These are phyloP conservation scores for Chlamydomonas sp. DNA, from an alignment of 139 green algal genomes.

Conservation along the genomic window DNA sequence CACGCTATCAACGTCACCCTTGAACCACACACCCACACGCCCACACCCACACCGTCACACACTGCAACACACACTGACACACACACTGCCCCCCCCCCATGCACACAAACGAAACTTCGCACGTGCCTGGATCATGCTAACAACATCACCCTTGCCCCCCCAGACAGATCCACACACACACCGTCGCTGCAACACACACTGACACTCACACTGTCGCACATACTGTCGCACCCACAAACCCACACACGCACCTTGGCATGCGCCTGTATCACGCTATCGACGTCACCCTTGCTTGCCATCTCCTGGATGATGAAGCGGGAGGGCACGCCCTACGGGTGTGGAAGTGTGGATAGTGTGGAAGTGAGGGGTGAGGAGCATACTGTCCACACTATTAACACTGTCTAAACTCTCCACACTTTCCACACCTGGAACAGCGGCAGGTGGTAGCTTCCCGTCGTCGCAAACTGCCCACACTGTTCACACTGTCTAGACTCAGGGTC, in stretches of 20 bases:
- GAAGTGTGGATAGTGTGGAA: no score
- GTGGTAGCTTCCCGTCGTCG: no score
- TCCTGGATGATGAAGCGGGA: constrained; percentile 22
- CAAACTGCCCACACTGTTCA: no score
- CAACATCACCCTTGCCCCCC: not conserved
- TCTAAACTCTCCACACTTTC: no score
- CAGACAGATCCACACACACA: not conserved
- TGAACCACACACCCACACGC: no score
- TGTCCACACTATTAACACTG: no score
- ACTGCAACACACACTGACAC: not conserved
- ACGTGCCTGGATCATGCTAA: not conserved
- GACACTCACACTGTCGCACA: not conserved
- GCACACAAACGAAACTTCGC: not conserved
- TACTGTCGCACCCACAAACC: not conserved
- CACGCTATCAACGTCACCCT: no score
- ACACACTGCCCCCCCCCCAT: constrained; percentile 9
- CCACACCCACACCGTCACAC: no score
- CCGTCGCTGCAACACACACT: not conserved
- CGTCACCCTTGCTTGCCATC: constrained; percentile 24
- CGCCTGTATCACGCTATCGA: constrained; percentile 24
- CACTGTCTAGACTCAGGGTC: no score
- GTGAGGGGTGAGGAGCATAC: no score
- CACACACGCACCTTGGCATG: constrained; percentile 14
- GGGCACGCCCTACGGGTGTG: constrained; percentile 6
- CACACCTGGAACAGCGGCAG: no score